Conservation (phyloP, 495 filamentous ascomycete species). For the Hypoxylon rickii region DNA sequence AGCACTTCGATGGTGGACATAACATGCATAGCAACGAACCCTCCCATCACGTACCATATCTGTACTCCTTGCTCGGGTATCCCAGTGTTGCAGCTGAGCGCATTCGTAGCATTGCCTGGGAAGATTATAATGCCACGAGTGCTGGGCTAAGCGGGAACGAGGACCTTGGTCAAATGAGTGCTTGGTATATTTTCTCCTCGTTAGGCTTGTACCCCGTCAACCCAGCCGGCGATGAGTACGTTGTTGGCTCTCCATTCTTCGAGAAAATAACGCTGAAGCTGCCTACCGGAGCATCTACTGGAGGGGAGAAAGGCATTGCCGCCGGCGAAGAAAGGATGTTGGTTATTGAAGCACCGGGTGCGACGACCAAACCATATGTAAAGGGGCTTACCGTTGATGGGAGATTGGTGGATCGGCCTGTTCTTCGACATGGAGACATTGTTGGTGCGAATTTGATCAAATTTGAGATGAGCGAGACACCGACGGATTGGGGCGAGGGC, state of each 20-base stretch:
- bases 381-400: conserved; percentile 38
- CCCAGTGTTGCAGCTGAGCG: conserved; percentile 28
- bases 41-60: conserved; percentile 40
- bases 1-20: conserved; percentile 38
- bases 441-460: conserved; percentile 29
- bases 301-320: conserved; percentile 10
- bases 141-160: conserved; percentile 40
- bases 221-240: conserved; percentile 36
- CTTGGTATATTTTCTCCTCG: conserved; percentile 41
- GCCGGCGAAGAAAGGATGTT: conserved; percentile 17
- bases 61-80: conserved; percentile 39
- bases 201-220: conserved; percentile 40
- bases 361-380: conserved; percentile 31
- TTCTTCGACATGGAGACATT: conserved; percentile 35
- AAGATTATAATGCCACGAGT: conserved; percentile 38
- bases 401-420: conserved; percentile 18
- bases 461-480: conserved; percentile 39
- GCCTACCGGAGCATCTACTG: conserved; percentile 25
- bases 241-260: conserved; percentile 39
- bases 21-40: conserved; percentile 45
- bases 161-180: conserved; percentile 42
- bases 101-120: conserved; percentile 34
- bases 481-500: conserved; percentile 32
- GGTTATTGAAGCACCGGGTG: conserved; percentile 34
- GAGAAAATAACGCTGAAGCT: conserved; percentile 33